phyloP scores from a whole-genome alignment of 225 moss, liverwort and hornwort species.

The Anthoceros angustus region DNA sequence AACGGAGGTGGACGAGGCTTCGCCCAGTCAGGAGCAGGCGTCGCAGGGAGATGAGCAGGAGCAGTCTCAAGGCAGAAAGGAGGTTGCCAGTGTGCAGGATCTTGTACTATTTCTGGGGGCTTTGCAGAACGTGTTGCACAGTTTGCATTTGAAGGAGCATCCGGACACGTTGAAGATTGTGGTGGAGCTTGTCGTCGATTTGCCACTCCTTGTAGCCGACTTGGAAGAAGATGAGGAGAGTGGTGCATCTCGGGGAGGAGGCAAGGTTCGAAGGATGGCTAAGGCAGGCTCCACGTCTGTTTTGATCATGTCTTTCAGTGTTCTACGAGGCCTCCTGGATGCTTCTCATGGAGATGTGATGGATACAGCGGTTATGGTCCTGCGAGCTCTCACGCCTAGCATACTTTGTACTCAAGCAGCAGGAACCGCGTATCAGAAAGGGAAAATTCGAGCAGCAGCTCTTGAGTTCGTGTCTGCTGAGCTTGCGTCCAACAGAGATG shows the following conservation, averaged over 20 bases:
- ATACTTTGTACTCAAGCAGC: conserved; percentile 25
- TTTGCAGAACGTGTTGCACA: conserved; percentile 13
- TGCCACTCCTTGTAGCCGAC: conserved; percentile 22
- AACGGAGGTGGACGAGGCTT: conserved; percentile 6
- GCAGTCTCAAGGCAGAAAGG: conserved; percentile 7
- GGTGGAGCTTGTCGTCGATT: conserved; percentile 27
- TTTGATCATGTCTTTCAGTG: conserved; percentile 22
- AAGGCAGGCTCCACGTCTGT: conserved; percentile 4
- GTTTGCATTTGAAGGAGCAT: conserved; percentile 32
- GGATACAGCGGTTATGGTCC: conserved; percentile 21
- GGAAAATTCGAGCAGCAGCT: conserved; percentile 18
- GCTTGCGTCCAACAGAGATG: conserved; percentile 7
- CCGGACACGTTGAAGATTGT: conserved; percentile 37
- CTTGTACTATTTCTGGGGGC: conserved; percentile 13
- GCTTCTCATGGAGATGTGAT: conserved; percentile 24
- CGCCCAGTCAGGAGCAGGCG: background rate
- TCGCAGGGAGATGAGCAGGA: background rate
- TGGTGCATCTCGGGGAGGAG: conserved; percentile 10
- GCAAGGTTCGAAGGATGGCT: conserved; percentile 13
- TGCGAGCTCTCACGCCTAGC: conserved; percentile 27
- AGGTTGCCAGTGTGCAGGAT: conserved; percentile 14
- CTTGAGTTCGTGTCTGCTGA: conserved; percentile 23
- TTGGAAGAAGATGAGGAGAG: conserved; percentile 14
- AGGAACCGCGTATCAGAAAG: conserved; percentile 9
- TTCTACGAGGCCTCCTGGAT: conserved; percentile 15